These are phyloP conservation scores for Colletotrichum horii DNA, from an alignment of 2,329 filamentous ascomycete species.

Conservation along the genomic window DNA sequence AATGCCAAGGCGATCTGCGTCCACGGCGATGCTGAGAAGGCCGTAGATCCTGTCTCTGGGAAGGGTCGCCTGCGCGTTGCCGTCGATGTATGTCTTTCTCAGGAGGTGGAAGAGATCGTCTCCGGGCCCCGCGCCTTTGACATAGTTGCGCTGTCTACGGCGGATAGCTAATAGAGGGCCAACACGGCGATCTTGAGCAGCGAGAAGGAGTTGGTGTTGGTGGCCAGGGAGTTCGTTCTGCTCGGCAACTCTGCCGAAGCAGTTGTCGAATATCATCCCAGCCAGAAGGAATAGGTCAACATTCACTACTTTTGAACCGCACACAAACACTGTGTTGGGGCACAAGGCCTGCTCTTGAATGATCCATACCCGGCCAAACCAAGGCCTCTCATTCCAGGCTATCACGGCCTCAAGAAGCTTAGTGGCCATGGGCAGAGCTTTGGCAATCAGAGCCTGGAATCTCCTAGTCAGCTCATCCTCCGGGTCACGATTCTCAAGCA, in stretches of 20 bases:
- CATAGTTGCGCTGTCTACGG: neutral
- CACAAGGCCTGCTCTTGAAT: slow-evolving; percentile 33
- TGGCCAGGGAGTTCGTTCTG: neutral
- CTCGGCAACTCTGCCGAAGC: neutral
- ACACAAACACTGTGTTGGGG: slow-evolving; percentile 27
- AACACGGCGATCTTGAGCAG: neutral
- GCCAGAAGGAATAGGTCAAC: slow-evolving; percentile 29
- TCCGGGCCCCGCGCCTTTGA: slow-evolving; percentile 21
- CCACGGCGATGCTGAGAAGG: slow-evolving; percentile 25
- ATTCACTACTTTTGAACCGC: slow-evolving; percentile 28
- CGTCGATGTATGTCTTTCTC: slow-evolving; percentile 22
- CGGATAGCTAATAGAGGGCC: neutral
- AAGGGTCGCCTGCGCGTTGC: slow-evolving; percentile 20
- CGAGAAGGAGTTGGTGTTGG: neutral
- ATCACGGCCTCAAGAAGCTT: neutral
- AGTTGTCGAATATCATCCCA: slow-evolving; percentile 21
- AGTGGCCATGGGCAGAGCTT: neutral
- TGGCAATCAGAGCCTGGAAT: neutral
- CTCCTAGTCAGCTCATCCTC: slow-evolving; percentile 25
- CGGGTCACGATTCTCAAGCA: neutral
- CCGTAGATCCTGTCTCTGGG: slow-evolving; percentile 28
- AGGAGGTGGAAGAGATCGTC: slow-evolving; percentile 22
- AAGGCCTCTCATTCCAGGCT: slow-evolving; percentile 20
- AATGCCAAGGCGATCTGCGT: neutral
- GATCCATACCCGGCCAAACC: slow-evolving; percentile 33